phyloP scores from a whole-genome alignment of 2,329 filamentous ascomycete genomes.

The Cladosporium sp. region DNA sequence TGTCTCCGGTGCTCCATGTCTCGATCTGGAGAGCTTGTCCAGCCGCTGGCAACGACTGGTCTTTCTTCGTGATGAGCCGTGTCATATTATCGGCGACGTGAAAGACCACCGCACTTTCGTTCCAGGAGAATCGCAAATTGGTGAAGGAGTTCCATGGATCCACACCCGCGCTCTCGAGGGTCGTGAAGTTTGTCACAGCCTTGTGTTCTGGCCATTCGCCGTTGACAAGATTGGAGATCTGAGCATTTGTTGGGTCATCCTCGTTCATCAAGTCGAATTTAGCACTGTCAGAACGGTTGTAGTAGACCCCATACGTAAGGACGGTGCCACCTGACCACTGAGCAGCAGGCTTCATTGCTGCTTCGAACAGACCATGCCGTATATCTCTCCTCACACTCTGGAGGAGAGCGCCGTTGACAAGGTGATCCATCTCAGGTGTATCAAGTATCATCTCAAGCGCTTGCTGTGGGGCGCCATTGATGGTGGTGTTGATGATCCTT shows the following conservation, averaged over 20 bases:
- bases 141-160: slow-evolving; percentile 46
- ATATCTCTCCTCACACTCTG: slow-evolving; percentile 47
- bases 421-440: slow-evolving; percentile 33
- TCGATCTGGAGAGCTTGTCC: slow-evolving; percentile 46
- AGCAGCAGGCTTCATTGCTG: slow-evolving; percentile 38
- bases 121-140: slow-evolving; percentile 51
- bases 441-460: slow-evolving; percentile 23
- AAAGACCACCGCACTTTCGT: slow-evolving; percentile 43
- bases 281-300: slow-evolving; percentile 45
- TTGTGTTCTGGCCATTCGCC: slow-evolving; percentile 44
- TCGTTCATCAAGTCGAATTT: slow-evolving; percentile 49
- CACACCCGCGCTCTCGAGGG: slow-evolving; percentile 30
- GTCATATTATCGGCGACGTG: slow-evolving; percentile 43
- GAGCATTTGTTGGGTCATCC: slow-evolving; percentile 41
- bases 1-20: slow-evolving; percentile 51
- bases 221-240: slow-evolving; percentile 44
- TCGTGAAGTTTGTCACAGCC: slow-evolving; percentile 42
- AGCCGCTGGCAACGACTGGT: slow-evolving; percentile 40
- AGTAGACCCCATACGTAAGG: slow-evolving; percentile 46
- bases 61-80: slow-evolving; percentile 36
- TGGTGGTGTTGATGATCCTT: slow-evolving; percentile 25
- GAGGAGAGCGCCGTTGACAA: slow-evolving; percentile 46
- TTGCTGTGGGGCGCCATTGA: slow-evolving; percentile 6
- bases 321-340: slow-evolving; percentile 39
- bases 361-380: slow-evolving; percentile 49